phyloP scores from a whole-genome alignment of 495 filamentous ascomycete species.

The Aspergillus egyptiacus region DNA sequence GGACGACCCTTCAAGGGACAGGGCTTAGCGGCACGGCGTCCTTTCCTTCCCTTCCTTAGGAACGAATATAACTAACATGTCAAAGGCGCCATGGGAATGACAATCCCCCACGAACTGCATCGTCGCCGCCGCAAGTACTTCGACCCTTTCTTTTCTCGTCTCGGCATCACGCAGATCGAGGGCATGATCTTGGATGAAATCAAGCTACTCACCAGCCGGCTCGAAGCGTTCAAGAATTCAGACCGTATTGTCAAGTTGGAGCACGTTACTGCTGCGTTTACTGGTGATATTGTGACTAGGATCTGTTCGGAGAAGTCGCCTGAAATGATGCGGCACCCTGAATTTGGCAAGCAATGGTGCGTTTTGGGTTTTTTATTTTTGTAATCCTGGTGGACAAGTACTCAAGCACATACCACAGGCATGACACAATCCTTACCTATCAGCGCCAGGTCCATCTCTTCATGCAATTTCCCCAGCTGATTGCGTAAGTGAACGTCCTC shows the following conservation, averaged over 20 bases:
- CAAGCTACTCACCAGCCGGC: background rate
- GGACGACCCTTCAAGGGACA: background rate
- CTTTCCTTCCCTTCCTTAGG: background rate
- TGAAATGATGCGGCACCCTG: background rate
- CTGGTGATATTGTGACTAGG: slow-evolving; percentile 3
- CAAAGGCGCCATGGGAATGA: background rate
- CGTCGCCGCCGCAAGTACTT: background rate
- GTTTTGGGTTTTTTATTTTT: background rate
- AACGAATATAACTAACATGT: background rate
- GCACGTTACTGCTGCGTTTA: slow-evolving; percentile 3
- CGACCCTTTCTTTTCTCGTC: slow-evolving; percentile 6
- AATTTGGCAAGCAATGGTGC: background rate
- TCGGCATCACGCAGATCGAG: background rate
- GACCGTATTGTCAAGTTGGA: background rate
- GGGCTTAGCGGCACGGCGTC: background rate
- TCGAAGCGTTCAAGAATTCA: background rate
- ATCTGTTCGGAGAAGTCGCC: background rate
- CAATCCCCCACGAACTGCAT: background rate
- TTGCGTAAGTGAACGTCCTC: too few relatives aligned
- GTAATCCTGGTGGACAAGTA: background rate
- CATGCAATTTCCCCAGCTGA: background rate
- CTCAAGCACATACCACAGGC: too few relatives aligned
- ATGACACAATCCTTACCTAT: too few relatives aligned
- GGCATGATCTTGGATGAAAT: background rate
- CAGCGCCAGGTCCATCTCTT: background rate